Evolutionary conservation across 345 rosid species (phyloP).

Genomic region (Euphorbia peplus): DNA sequence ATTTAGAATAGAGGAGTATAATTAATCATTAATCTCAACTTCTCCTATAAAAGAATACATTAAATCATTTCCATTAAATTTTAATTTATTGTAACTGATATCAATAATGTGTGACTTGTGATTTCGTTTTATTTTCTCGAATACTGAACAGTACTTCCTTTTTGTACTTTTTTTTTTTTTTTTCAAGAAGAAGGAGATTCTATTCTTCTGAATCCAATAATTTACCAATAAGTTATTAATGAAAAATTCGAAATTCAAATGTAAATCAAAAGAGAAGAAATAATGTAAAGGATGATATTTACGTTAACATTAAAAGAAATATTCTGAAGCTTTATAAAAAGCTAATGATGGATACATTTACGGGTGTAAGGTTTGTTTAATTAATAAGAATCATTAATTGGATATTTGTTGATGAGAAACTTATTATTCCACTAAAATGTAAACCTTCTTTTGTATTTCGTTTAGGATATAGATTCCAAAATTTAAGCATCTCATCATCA

Average conservation of each 20-base stretch:
- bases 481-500: constrained; percentile 11
- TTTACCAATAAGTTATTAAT: constrained; percentile 18
- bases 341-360: constrained; percentile 41
- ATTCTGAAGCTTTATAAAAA: constrained; percentile 50
- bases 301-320: constrained; percentile 39
- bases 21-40: too few relatives aligned
- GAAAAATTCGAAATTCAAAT: constrained; percentile 21
- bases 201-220: constrained; percentile 31
- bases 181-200: constrained; percentile 11
- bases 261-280: constrained; percentile 6
- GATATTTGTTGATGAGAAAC: constrained; percentile 20
- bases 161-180: neutral
- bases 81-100: too few relatives aligned
- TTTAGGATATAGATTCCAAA: constrained; percentile 26
- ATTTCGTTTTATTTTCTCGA: too few relatives aligned
- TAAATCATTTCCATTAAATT: too few relatives aligned
- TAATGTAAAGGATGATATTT: constrained; percentile 26
- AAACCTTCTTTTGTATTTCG: constrained; percentile 17
- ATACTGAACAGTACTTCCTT: constrained; percentile 3
- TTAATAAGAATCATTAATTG: constrained; percentile 30
- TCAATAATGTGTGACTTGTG: too few relatives aligned
- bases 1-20: too few relatives aligned
- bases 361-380: constrained; percentile 44
- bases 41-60: too few relatives aligned
- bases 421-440: constrained; percentile 29